phyloP scores from a whole-genome alignment of 2,329 filamentous ascomycete species.

The Xylariales sp. region DNA sequence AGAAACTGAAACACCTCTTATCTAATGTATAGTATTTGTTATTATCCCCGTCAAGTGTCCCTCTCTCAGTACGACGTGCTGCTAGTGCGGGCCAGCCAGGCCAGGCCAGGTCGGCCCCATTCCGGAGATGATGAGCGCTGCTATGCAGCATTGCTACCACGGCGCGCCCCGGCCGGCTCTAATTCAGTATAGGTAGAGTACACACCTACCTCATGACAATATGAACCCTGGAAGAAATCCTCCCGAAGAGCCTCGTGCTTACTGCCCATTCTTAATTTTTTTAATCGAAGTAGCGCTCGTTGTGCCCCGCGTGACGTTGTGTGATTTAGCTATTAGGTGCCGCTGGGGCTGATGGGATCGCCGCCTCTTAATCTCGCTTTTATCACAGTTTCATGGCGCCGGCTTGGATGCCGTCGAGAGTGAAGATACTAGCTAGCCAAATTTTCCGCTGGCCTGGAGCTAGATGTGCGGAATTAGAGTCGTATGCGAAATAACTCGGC shows the following conservation, averaged over 20 bases:
- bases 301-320: constrained; percentile 3
- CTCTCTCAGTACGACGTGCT: constrained; percentile 3
- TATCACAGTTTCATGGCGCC: neutral
- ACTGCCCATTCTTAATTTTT: neutral
- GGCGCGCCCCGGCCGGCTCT: neutral
- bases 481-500: neutral
- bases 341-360: constrained; percentile 29
- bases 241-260: constrained; percentile 14
- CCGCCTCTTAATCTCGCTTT: constrained; percentile 27
- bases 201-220: constrained; percentile 3
- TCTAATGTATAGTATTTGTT: neutral
- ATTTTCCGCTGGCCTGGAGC: neutral
- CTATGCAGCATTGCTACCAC: neutral
- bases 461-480: neutral
- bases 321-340: constrained; percentile 1
- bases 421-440: neutral
- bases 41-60: neutral
- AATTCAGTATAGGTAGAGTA: neutral
- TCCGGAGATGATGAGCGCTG: constrained; percentile 5
- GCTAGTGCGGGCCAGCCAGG: neutral
- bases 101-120: neutral
- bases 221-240: neutral
- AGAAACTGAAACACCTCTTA: neutral
- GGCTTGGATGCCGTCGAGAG: neutral
- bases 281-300: neutral